These are phyloP conservation scores for Aureobasidium subglaciale DNA, from an alignment of 2,329 filamentous ascomycete species.

Conservation along the genomic window DNA sequence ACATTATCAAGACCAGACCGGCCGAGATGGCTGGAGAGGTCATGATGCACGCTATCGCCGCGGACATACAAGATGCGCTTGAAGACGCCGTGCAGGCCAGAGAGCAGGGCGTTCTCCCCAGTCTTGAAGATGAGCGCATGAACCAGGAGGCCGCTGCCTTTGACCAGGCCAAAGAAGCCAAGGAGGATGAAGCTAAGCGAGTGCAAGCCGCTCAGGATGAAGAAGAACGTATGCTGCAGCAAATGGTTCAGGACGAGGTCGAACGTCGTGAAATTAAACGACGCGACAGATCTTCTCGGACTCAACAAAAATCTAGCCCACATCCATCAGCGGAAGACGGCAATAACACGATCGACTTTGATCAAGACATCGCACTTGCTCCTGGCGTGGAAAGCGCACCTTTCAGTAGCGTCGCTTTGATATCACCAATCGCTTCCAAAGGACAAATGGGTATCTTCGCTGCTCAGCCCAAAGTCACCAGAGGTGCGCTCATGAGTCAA, in stretches of 20 bases:
- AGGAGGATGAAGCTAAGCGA: slow-evolving; percentile 34
- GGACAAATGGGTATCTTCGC: background rate
- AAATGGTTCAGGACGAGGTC: slow-evolving; percentile 67
- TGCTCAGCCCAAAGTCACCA: background rate
- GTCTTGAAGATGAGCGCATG: slow-evolving; percentile 80
- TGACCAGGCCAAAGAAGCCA: slow-evolving; percentile 44
- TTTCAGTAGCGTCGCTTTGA: slow-evolving; percentile 14
- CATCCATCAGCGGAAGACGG: background rate
- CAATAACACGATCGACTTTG: slow-evolving; percentile 16
- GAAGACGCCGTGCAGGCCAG: slow-evolving; percentile 79
- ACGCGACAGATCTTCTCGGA: slow-evolving; percentile 2
- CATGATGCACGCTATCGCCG: slow-evolving; percentile 58
- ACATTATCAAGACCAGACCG: slow-evolving; percentile 62
- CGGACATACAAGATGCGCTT: slow-evolving; percentile 60
- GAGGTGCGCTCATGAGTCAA: background rate
- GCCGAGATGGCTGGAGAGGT: slow-evolving; percentile 56
- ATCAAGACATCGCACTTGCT: slow-evolving; percentile 27
- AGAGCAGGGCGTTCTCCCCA: slow-evolving; percentile 68
- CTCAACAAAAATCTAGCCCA: background rate
- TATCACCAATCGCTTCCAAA: background rate
- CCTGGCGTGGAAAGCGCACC: slow-evolving; percentile 13
- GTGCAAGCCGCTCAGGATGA: slow-evolving; percentile 44
- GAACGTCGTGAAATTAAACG: slow-evolving; percentile 51
- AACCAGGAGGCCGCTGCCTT: slow-evolving; percentile 69
- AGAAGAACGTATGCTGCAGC: slow-evolving; percentile 62